These are phyloP conservation scores for Hondaea fermentalgiana DNA, from an alignment of 108 stramenopile species.

Conservation along the genomic window DNA sequence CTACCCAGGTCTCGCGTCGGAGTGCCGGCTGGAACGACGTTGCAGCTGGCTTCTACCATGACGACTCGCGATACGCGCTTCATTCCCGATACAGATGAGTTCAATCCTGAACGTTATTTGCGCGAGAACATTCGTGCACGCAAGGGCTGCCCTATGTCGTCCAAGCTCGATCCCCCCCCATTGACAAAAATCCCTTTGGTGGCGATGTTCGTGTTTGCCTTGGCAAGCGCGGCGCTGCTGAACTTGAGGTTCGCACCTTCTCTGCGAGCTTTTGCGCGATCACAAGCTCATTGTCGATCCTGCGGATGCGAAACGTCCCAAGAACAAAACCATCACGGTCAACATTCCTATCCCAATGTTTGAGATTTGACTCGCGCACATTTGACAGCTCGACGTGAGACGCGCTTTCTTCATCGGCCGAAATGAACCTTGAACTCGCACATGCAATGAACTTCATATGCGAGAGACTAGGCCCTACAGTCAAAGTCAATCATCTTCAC, in stretches of 20 bases:
- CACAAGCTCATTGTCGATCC: background rate
- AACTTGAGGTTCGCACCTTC: background rate
- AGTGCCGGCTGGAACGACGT: background rate
- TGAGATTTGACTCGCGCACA: no score
- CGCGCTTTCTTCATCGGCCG: no score
- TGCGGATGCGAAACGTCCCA: background rate
- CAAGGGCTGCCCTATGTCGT: background rate
- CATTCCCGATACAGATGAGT: background rate
- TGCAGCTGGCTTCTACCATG: background rate
- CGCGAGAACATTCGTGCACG: background rate
- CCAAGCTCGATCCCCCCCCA: background rate
- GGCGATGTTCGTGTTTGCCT: background rate
- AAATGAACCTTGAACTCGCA: no score
- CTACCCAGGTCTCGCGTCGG: background rate
- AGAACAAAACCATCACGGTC: no score
- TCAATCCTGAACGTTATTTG: background rate
- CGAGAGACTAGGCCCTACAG: no score
- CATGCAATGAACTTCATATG: no score
- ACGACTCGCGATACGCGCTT: background rate
- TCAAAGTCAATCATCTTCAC: no score
- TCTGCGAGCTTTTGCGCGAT: background rate
- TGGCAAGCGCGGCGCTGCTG: conserved; percentile 14
- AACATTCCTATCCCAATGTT: no score
- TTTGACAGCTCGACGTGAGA: no score
- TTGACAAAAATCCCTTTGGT: background rate